Evolutionary conservation across 768 basidiomycete genomes (phyloP), one percentile per base, ranked within the genome.

Genomic region (Dictyophora rubrovolvata): DNA sequence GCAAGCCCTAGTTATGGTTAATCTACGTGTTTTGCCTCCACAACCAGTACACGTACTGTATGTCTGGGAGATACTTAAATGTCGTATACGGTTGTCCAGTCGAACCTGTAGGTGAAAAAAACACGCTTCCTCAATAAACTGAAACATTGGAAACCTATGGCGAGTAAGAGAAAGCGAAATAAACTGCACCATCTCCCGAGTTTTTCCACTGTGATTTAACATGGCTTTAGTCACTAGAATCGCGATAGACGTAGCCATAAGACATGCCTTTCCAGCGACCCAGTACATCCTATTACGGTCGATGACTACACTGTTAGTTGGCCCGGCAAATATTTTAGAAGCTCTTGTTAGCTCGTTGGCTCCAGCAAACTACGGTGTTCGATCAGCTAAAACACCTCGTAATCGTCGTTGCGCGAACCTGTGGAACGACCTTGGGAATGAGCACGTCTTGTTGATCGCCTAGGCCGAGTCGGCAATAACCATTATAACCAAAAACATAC

Each of bases 391-490:
- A 17, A 37, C 57, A 48, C 34, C 58, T 14, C 54, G 59, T 21
- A 14, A 50, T 16, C 52, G 14, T 5, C 18, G 17, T 55, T 56
- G 21, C 12, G 58, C 72, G 17, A 65, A 86, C 87, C 70, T 89
- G 86, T 1, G 93, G 89, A 11, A 97, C 87, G 34, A 84, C 66
- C 65, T 89, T 90, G 0, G 95, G 95, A 35, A 82, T 77, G 46
- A 97, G 74, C 0, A 76, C 79, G 62, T 93, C 92, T 28, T 85
- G 82, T 69, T 93, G 93, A 64, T 88, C 86, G 6, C 89, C 89
- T 18, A 93, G 77, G 18, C 94, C 95, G 35, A 94, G 79, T 17
- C 95, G 84, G 63, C 92, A 93, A 68, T 96, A 95, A 9, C 89
- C 90, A 60, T 89, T 90, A 67, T 86, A 91, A 5, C 90, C 91